Base-by-base conservation (phyloP, 192 early-diverging fungal genomes). In the Entophlyctis helioformis region DNA sequence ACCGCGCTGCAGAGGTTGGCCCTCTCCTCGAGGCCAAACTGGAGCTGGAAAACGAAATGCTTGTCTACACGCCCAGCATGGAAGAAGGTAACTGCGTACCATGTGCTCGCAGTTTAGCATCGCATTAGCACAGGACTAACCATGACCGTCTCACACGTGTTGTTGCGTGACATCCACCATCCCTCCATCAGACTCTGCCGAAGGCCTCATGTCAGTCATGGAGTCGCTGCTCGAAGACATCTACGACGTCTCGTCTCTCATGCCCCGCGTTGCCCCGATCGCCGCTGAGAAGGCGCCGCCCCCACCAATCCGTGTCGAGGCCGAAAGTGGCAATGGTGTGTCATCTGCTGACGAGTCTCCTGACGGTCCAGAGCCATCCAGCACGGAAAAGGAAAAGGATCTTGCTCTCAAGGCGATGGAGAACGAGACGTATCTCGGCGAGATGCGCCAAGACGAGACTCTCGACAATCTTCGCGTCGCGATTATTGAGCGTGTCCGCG, bases 51-150 rank as follows among this genome's bases (percentile, higher is more conserved):
- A 56, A 63, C 20, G 70, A 75, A 28, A 54, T 51, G 20, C 54
- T 80, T 11, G 46, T 69, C 13, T 80, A 72, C 42, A 80, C 77
- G 4, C 77, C 77, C 22, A 55, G 56, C 36, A 80, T 80, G 70
- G 70, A 71, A 13, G 76, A 77, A 59, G 69, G 67, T 67, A 49
- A 5, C 34, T 54, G 1, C 4, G 8, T 15, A 3, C 24, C 0
- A 22, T 5, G 4, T 11, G 29, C 29, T 8, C 29, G 29, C 29
- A 31, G 6, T 31, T n/a, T n/a, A n/a, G n/a, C n/a, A n/a, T n/a
- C n/a, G n/a, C n/a, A n/a, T n/a, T n/a, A n/a, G n/a, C n/a, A n/a
- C n/a, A n/a, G n/a, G n/a, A n/a, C n/a, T n/a, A n/a, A n/a, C n/a
- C n/a, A n/a, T n/a, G n/a, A n/a, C n/a, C n/a, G n/a, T n/a, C n/a